Base-by-base conservation (phyloP, 2,329 filamentous ascomycete species). In the Monilinia fructigena region DNA sequence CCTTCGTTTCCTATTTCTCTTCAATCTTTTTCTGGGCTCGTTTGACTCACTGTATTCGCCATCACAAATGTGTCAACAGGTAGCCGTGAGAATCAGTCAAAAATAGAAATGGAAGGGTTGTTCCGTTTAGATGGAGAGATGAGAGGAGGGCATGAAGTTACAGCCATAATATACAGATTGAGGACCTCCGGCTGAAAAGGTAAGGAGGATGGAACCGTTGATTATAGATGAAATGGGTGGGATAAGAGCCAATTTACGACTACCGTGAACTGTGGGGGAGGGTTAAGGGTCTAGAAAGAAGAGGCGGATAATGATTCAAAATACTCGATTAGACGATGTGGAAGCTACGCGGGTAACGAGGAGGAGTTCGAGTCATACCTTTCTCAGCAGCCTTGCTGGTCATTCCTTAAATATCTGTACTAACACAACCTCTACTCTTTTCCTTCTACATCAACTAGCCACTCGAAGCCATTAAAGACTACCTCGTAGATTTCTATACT, bases 71-170 rank as follows among this genome's bases (percentile, higher is more conserved):
- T 35, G 5, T 35, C 5, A 8, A 35, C 31, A 8, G 31, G 31
- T 35, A 35, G 31, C 31, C 31, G 31, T 5, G 31, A 35, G 3
- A 35, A 35, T 8, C 31, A 35, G 31, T 8, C 7, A 7, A 35
- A 35, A 67, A 80, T 23, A 77, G 90, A 89, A 70, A 86, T 75
- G 16, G 75, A 77, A 0, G 89, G 89, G 0, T 89, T 88, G 63
- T 90, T 87, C 14, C 85, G 84, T 65, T 84, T 86, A 28, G 11
- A 88, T 80, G 0, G 84, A 67, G 87, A 0, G 84, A 67, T 86
- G 0, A 89, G 83, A 74, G 92, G 84, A 67, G 86, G 87, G 74
- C 90, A 87, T 11, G 93, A 80, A 26, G 92, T 86, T 74, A 90
- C 86, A 53, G 86, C 88, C 61, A 88, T 87, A 0, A 86, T 87